These are phyloP conservation scores for Chionographis japonica DNA, from an alignment of 106 monocot species.

Conservation along the genomic window DNA sequence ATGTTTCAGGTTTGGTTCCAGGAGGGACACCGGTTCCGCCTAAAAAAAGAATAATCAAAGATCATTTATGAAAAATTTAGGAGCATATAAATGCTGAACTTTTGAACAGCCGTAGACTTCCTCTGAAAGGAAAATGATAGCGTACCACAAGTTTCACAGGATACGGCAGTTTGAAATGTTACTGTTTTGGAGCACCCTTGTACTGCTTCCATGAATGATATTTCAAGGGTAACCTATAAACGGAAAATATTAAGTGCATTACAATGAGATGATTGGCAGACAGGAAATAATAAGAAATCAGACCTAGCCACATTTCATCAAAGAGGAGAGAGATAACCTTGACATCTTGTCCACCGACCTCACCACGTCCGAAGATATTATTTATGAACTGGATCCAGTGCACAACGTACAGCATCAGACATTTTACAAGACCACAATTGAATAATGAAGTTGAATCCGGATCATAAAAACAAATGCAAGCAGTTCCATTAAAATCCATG, in stretches of 20 bases:
- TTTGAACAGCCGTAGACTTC: neutral
- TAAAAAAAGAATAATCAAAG: slow-evolving; percentile 14
- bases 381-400: slow-evolving; percentile 43
- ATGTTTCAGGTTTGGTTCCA: slow-evolving; percentile 92
- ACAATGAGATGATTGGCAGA: slow-evolving; percentile 2
- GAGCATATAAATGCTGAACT: neutral
- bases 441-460: neutral
- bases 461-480: too few species aligned
- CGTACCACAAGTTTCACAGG: slow-evolving; percentile 86
- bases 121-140: neutral
- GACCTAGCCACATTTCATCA: neutral
- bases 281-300: neutral
- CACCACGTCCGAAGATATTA: slow-evolving; percentile 41
- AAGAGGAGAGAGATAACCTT: slow-evolving; percentile 33
- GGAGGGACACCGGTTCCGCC: slow-evolving; percentile 90
- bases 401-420: neutral
- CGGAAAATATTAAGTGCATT: too few species aligned
- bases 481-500: too few species aligned
- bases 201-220: slow-evolving; percentile 87
- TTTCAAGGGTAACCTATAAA: slow-evolving; percentile 56
- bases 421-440: neutral
- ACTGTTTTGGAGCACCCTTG: slow-evolving; percentile 66
- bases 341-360: slow-evolving; percentile 61
- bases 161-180: slow-evolving; percentile 46
- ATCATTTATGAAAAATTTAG: neutral